These are phyloP conservation scores for Hyphopichia wangnamkhiaoensis DNA, from an alignment of 1,139 yeast species.

Conservation along the genomic window DNA sequence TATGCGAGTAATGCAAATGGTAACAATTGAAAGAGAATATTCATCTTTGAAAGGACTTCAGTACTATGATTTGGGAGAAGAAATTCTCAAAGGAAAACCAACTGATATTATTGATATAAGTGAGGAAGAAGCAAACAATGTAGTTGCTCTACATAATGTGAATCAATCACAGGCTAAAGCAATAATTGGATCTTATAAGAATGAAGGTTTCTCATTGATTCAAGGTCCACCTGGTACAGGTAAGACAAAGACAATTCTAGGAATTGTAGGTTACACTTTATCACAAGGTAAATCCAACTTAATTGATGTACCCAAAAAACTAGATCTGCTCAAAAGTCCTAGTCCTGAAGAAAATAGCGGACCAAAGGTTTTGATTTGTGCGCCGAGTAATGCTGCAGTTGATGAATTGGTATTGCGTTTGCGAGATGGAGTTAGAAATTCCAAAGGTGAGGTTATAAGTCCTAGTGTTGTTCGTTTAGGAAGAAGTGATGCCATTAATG, in stretches of 20 bases:
- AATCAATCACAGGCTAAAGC: slow-evolving; percentile 92
- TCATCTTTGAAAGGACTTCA: slow-evolving; percentile 79
- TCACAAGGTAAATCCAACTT: slow-evolving; percentile 27
- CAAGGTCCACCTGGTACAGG: slow-evolving; percentile 99
- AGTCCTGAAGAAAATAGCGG: slow-evolving; percentile 13
- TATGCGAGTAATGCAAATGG: slow-evolving; percentile 79
- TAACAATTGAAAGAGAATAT: slow-evolving; percentile 91
- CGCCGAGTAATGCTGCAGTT: slow-evolving; percentile 99
- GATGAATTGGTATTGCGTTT: slow-evolving; percentile 92
- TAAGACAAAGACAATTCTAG: slow-evolving; percentile 93
- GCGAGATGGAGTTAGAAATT: slow-evolving; percentile 65
- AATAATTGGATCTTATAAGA: slow-evolving; percentile 66
- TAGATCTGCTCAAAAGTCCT: slow-evolving; percentile 6
- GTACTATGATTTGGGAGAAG: slow-evolving; percentile 70
- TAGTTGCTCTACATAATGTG: slow-evolving; percentile 54
- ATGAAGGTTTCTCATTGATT: slow-evolving; percentile 81
- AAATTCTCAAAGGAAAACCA: slow-evolving; percentile 69
- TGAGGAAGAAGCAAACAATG: slow-evolving; percentile 36
- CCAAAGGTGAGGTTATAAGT: slow-evolving; percentile 54
- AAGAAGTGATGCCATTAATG: slow-evolving; percentile 82
- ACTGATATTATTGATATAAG: slow-evolving; percentile 38
- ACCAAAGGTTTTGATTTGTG: slow-evolving; percentile 75
- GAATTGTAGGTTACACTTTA: slow-evolving; percentile 80
- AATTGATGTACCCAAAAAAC: slow-evolving; percentile 26
- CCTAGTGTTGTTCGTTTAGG: slow-evolving; percentile 91